A percentile compares a stretch with the other conserved stretches of the same genome.
These are phyloP conservation scores for Rhazya stricta DNA, from an alignment of 257 asterid genomes.

Conservation along the genomic window DNA sequence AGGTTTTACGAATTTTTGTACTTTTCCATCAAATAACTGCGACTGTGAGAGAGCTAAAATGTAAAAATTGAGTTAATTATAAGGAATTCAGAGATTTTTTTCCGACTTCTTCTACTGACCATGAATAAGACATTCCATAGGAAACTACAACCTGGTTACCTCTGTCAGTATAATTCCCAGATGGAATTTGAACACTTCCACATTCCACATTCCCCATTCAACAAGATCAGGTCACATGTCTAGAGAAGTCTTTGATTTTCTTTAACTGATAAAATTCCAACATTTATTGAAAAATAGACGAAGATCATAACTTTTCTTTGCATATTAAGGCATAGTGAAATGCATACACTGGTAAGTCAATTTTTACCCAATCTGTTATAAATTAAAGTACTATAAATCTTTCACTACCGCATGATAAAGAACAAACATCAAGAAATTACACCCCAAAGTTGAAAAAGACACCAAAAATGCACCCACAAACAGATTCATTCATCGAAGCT, in stretches of 20 bases:
- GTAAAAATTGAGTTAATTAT: not conserved
- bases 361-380: not conserved
- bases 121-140: not conserved
- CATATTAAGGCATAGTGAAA: not conserved
- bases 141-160: not conserved
- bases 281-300: not conserved
- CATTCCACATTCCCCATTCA: not conserved
- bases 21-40: constrained; percentile 32
- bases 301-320: not conserved
- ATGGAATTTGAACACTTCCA: not conserved
- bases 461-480: not conserved
- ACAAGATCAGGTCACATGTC: not conserved
- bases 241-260: not conserved
- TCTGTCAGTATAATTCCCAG: not conserved
- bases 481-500: not conserved
- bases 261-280: not conserved
- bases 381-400: too few species aligned
- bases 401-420: too few species aligned
- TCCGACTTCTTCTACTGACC: not conserved
- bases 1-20: constrained; percentile 13
- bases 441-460: not conserved
- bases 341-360: not conserved
- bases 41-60: constrained; percentile 39
- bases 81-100: not conserved
- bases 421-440: not conserved